These are phyloP conservation scores for Fraxinus ornus DNA, from an alignment of 305 asterid species.

Conservation along the genomic window DNA sequence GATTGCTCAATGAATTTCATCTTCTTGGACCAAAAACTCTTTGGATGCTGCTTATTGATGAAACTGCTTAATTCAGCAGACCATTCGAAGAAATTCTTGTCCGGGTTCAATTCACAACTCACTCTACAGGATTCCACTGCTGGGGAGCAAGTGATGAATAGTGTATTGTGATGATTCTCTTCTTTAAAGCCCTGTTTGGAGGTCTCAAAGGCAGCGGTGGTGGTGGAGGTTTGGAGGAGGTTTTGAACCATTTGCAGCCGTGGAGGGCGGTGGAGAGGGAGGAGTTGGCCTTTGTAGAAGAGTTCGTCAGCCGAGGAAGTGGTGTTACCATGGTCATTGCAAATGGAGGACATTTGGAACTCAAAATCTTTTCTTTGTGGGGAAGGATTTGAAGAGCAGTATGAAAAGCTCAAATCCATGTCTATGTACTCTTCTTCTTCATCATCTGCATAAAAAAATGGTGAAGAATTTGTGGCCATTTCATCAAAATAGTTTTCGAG, in stretches of 20 bases:
- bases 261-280: conserved; percentile 74
- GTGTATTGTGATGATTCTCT: conserved; percentile 28
- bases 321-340: conserved; percentile 28
- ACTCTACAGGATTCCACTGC: conserved; percentile 75
- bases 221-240: conserved; percentile 31
- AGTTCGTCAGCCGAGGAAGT: conserved; percentile 80
- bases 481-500: conserved; percentile 18
- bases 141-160: conserved; percentile 27
- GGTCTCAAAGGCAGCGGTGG: conserved; percentile 18
- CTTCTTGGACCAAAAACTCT: conserved; percentile 56
- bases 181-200: conserved; percentile 21
- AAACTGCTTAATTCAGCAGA: conserved; percentile 54
- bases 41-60: conserved; percentile 31
- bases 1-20: conserved; percentile 55
- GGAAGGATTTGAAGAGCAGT: conserved; percentile 24
- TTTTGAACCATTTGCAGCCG: conserved; percentile 56
- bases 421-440: conserved; percentile 67
- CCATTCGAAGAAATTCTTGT: conserved; percentile 71
- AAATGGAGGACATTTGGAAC: conserved; percentile 56
- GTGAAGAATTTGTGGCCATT: conserved; percentile 37
- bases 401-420: conserved; percentile 56
- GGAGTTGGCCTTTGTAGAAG: conserved; percentile 81
- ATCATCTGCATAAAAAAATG: conserved; percentile 18
- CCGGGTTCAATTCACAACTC: conserved; percentile 67
- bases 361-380: conserved; percentile 67